These are phyloP conservation scores for Xylariaceae sp. DNA, from an alignment of 2,329 filamentous ascomycete species.

Conservation along the genomic window DNA sequence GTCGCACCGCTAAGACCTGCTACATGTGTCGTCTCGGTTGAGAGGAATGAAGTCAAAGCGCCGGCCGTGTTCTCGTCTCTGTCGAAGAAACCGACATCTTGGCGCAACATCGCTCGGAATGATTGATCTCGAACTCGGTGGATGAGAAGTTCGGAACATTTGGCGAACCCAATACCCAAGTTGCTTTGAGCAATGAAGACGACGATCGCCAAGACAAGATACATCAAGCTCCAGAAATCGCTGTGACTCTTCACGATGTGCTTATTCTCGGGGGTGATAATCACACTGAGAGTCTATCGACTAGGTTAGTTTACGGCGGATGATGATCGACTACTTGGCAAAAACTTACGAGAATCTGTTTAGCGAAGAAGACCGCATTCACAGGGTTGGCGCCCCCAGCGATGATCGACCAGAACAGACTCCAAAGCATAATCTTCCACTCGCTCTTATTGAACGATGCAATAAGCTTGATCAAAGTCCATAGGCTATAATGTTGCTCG, in stretches of 20 bases:
- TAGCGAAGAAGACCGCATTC: slow-evolving; percentile 80
- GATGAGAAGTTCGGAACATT: slow-evolving; percentile 81
- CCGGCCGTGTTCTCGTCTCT: slow-evolving; percentile 84
- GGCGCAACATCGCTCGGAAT: slow-evolving; percentile 83
- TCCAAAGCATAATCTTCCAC: slow-evolving; percentile 66
- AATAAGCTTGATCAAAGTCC: slow-evolving; percentile 75
- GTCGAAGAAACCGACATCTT: slow-evolving; percentile 92
- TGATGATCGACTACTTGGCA: slow-evolving; percentile 24
- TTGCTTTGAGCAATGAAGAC: slow-evolving; percentile 64
- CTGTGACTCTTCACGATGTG: slow-evolving; percentile 62
- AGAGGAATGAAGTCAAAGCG: slow-evolving; percentile 81
- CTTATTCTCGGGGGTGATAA: slow-evolving; percentile 47
- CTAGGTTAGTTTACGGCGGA: slow-evolving; percentile 10
- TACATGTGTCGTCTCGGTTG: slow-evolving; percentile 83
- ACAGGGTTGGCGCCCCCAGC: slow-evolving; percentile 78
- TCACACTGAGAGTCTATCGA: slow-evolving; percentile 30
- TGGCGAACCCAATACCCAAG: slow-evolving; percentile 74
- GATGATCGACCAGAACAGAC: slow-evolving; percentile 69
- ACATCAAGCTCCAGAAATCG: slow-evolving; percentile 88
- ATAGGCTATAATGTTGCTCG: slow-evolving; percentile 61
- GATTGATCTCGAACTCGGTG: slow-evolving; percentile 77
- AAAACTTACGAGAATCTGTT: slow-evolving; percentile 70
- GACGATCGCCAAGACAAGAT: slow-evolving; percentile 73
- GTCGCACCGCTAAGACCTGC: slow-evolving; percentile 85
- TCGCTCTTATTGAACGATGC: slow-evolving; percentile 74